Evolutionary conservation across 495 filamentous ascomycete species (phyloP).

Genomic region (Penicillium cataractarum): DNA sequence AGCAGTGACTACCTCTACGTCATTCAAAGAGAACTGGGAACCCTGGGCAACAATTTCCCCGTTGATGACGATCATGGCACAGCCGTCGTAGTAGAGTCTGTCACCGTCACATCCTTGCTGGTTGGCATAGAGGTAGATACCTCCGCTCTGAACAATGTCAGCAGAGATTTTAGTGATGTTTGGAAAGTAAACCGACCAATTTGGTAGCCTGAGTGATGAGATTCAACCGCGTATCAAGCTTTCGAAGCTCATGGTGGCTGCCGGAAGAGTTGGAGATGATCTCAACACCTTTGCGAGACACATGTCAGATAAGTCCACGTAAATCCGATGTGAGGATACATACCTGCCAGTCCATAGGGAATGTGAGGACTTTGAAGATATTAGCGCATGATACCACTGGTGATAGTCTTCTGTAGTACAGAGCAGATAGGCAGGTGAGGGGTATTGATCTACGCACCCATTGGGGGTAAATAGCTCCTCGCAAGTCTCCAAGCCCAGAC

Average conservation of each 20-base stretch:
- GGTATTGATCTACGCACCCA: conserved; percentile 31
- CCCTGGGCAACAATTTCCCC: conserved; percentile 72
- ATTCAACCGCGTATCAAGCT: conserved; percentile 72
- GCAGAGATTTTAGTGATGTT: background rate
- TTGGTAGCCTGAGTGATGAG: conserved; percentile 78
- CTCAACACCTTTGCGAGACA: conserved; percentile 55
- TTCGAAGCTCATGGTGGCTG: conserved; percentile 72
- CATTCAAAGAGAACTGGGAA: conserved; percentile 73
- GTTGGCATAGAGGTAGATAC: conserved; percentile 77
- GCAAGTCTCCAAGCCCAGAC: conserved; percentile 73
- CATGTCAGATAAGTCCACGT: conserved; percentile 14
- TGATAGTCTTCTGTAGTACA: no score
- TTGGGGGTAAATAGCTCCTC: conserved; percentile 79
- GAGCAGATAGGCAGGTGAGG: background rate
- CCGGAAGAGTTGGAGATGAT: conserved; percentile 79
- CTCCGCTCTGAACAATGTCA: conserved; percentile 54
- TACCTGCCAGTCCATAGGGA: conserved; percentile 42
- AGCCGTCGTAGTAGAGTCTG: conserved; percentile 70
- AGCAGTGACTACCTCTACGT: conserved; percentile 84
- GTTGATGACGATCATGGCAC: conserved; percentile 75
- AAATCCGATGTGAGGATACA: background rate
- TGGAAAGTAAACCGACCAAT: conserved; percentile 42
- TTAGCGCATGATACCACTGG: background rate
- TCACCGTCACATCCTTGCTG: conserved; percentile 78
- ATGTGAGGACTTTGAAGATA: conserved; percentile 34